Evolutionary conservation across 306 rosid species (phyloP).

Genomic region (Dryas octopetala): DNA sequence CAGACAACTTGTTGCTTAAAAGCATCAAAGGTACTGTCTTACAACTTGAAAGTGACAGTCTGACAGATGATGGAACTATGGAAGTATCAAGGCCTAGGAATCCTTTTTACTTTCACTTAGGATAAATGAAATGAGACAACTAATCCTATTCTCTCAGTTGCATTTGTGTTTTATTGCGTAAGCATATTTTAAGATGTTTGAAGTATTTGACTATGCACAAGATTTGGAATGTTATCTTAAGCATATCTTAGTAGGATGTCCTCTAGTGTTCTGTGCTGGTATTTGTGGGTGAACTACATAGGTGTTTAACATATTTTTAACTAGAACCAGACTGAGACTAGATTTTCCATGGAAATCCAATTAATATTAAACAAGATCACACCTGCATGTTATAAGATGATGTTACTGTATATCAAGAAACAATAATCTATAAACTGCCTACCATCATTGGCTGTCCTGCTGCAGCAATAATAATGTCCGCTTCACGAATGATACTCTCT

Average conservation of each 20-base stretch:
- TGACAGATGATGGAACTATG: no score
- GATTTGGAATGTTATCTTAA: neutral
- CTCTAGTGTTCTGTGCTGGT: neutral
- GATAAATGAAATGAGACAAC: neutral
- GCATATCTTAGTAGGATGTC: neutral
- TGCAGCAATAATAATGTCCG: slow-evolving; percentile 90
- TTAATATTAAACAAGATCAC: neutral
- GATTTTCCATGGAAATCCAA: neutral
- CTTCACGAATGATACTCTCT: slow-evolving; percentile 64
- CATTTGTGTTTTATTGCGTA: slow-evolving; percentile 1
- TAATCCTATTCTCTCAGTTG: neutral
- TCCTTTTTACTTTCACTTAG: neutral
- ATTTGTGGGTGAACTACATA: neutral
- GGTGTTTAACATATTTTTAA: neutral
- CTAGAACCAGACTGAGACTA: neutral
- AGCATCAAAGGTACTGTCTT: neutral
- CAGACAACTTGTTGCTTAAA: no score
- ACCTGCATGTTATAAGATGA: neutral
- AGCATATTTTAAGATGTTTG: neutral
- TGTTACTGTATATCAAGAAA: neutral
- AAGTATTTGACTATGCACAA: neutral
- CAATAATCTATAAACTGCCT: slow-evolving; percentile 21
- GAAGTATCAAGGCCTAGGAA: neutral
- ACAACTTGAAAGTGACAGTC: neutral
- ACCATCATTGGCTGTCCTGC: slow-evolving; percentile 93